These are phyloP conservation scores for Allantophomopsis lycopodina DNA, from an alignment of 2,329 filamentous ascomycete genomes.

Conservation along the genomic window DNA sequence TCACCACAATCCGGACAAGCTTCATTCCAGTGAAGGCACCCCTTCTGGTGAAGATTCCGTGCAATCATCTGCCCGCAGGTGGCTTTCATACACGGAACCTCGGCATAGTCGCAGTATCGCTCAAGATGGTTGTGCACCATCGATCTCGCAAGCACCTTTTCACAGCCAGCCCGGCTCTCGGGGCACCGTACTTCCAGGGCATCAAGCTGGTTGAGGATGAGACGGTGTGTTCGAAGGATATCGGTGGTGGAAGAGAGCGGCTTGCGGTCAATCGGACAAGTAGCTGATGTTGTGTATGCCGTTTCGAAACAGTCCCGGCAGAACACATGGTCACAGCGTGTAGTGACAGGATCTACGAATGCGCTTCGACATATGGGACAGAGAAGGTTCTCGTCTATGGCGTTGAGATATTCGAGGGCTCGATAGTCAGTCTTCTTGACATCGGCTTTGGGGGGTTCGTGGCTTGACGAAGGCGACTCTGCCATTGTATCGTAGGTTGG, in stretches of 20 bases:
- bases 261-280: conserved; percentile 45
- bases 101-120: conserved; percentile 39
- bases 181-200: conserved; percentile 44
- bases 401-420: conserved; percentile 19
- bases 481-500: too few relatives aligned
- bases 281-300: conserved; percentile 25
- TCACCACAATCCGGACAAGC: conserved; percentile 40
- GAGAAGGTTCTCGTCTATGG: conserved; percentile 22
- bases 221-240: conserved; percentile 19
- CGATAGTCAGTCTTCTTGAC: conserved; percentile 14
- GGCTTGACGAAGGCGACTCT: too few relatives aligned
- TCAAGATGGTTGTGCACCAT: conserved; percentile 40
- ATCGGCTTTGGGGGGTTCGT: too few relatives aligned
- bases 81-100: conserved; percentile 39
- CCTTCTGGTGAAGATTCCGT: conserved; percentile 33
- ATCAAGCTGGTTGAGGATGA: conserved; percentile 48
- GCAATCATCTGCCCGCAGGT: conserved; percentile 36
- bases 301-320: conserved; percentile 41
- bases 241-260: conserved; percentile 21
- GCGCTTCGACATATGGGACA: conserved; percentile 40
- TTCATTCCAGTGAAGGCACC: conserved; percentile 38
- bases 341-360: conserved; percentile 45
- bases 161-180: conserved; percentile 35
- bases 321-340: conserved; percentile 51
- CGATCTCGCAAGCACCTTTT: conserved; percentile 33